These are phyloP conservation scores for Pythium sp. DNA, from an alignment of 352 stramenopile genomes.

Conservation along the genomic window DNA sequence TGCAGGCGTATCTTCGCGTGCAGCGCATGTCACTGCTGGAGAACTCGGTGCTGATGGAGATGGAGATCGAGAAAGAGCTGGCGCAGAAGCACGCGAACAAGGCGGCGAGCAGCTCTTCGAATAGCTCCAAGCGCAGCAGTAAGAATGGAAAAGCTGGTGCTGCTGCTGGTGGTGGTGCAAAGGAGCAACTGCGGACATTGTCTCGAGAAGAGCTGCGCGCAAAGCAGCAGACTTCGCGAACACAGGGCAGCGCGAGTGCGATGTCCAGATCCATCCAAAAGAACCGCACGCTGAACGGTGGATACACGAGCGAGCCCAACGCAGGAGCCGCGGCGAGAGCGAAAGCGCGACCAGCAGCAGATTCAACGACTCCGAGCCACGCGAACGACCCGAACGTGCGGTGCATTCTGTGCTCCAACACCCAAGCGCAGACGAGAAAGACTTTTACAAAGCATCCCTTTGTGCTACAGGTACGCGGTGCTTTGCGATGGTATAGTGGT, in stretches of 20 bases:
- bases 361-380: neutral
- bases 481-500: neutral
- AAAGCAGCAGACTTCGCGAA: neutral
- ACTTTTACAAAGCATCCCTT: neutral
- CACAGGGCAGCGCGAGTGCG: neutral
- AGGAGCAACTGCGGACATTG: neutral
- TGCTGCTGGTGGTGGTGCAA: neutral
- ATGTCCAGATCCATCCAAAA: neutral
- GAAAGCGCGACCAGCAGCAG: neutral
- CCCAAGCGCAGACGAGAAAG: neutral
- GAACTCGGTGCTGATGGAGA: neutral
- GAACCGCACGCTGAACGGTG: neutral
- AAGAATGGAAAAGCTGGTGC: neutral
- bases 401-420: neutral
- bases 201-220: neutral
- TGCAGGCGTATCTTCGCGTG: neutral
- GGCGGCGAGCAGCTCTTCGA: neutral
- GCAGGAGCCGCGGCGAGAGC: neutral
- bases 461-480: neutral
- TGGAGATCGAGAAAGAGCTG: neutral
- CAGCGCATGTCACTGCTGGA: neutral
- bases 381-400: neutral
- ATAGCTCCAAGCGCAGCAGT: neutral
- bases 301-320: neutral
- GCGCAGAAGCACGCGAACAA: neutral